Evolutionary conservation across 306 rosid species (phyloP), one percentile per base, ranked within the genome.

Genomic region (Prunus dulcis): DNA sequence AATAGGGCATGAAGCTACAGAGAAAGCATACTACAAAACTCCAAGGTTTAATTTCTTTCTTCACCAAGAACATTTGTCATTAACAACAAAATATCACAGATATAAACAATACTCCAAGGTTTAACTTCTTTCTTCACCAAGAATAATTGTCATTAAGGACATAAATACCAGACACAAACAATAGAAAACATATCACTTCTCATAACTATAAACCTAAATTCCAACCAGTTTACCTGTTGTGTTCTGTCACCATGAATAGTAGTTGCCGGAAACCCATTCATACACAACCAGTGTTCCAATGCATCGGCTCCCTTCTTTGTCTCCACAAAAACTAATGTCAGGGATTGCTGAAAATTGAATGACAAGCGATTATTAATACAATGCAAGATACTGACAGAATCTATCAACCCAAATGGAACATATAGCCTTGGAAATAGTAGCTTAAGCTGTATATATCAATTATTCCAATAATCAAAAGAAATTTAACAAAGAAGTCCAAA

Each of bases 251-350:
- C 98, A 78, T 94, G 98, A 78, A 94, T 94, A 81, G 96, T 87
- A 72, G 97, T 88, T 80, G 98, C 98, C 34, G 97, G 97, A 90
- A 94, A 94, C 58, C 97, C 97, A 61, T 90, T 91, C 56, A 80
- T 72, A 68, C 89, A 88, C 85, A 94, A 76, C 94, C 98, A 91
- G 86, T 91, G 86, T 83, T 94, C 98, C 83, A 94, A 84, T 58
- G 97, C 82, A 32, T 94, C 98, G 30, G 98, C 98, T 82, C 98
- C 97, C 86, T 94, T 94, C 89, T 94, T 94, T 67, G 98, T 94
- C 87, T 94, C 98, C 88, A 94, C 98, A 78, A 94, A 94, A 67
- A 94, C 97, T 79, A 94, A 88, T 52, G 97, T 94, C 83, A 94
- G 84, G 79, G 94, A 75, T 90, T 91, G 98, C 97, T 94, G 93